These are phyloP conservation scores for Babesia ovis DNA, from an alignment of 169 alveolate species.

Conservation along the genomic window DNA sequence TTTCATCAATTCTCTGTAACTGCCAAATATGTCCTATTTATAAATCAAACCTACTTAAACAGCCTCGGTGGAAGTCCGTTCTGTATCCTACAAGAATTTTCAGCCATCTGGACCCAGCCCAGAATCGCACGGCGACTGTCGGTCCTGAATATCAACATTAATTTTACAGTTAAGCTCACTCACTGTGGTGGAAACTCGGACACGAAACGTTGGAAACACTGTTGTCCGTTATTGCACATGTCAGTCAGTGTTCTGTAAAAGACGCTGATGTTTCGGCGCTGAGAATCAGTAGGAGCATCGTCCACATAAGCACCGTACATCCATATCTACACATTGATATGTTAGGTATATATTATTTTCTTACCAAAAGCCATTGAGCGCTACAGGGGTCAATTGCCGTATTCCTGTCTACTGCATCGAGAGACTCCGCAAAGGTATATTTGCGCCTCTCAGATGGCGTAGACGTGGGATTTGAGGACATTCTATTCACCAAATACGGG, in stretches of 20 bases:
- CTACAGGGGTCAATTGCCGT: slow-evolving; percentile 67
- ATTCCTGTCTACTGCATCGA: slow-evolving; percentile 60
- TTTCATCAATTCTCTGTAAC: slow-evolving; percentile 56
- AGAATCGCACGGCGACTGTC: slow-evolving; percentile 51
- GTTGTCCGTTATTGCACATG: slow-evolving; percentile 44
- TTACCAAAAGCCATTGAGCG: slow-evolving; percentile 66
- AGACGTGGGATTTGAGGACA: neutral
- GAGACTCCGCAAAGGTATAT: slow-evolving; percentile 46
- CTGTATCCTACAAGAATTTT: slow-evolving; percentile 60
- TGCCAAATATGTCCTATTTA: neutral
- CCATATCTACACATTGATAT: slow-evolving; percentile 37
- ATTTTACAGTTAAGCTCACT: neutral
- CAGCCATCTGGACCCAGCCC: slow-evolving; percentile 72
- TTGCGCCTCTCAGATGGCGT: slow-evolving; percentile 10
- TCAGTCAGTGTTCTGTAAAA: slow-evolving; percentile 62
- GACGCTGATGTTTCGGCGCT: slow-evolving; percentile 47
- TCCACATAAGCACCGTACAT: slow-evolving; percentile 65
- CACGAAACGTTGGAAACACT: slow-evolving; percentile 49
- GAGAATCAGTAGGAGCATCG: slow-evolving; percentile 40
- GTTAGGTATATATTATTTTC: neutral
- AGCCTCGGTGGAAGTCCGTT: slow-evolving; percentile 46
- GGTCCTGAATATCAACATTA: slow-evolving; percentile 14
- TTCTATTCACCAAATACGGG: neutral
- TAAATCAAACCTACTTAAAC: slow-evolving; percentile 33
- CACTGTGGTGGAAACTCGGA: slow-evolving; percentile 54